Evolutionary conservation across 148 eudicot species (phyloP).

Genomic region (Camellia japonica): DNA sequence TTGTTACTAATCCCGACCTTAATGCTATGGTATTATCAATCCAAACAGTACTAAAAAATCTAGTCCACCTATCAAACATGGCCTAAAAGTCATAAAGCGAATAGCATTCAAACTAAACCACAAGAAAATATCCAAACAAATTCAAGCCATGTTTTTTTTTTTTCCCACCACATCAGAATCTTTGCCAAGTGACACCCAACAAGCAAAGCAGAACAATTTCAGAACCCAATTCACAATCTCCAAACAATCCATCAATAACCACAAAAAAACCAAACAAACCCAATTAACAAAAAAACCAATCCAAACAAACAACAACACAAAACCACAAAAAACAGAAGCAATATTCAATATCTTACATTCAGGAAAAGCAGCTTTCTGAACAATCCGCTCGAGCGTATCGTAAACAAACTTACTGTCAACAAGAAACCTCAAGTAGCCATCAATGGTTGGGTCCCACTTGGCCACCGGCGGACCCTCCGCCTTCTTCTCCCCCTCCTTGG

Average conservation of each 20-base stretch:
- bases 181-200: constrained; percentile 4
- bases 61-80: too few species aligned
- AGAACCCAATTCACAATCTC: background rate
- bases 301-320: background rate
- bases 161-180: background rate
- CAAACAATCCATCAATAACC: background rate
- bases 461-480: constrained; percentile 57
- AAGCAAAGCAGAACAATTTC: background rate
- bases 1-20: too few species aligned
- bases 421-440: constrained; percentile 87
- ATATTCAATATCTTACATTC: constrained; percentile 53
- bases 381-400: constrained; percentile 79
- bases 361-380: constrained; percentile 60
- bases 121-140: too few species aligned
- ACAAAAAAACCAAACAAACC: background rate
- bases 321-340: background rate
- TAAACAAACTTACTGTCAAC: constrained; percentile 90
- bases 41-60: too few species aligned
- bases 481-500: constrained; percentile 77
- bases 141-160: too few species aligned
- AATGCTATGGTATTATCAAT: too few species aligned
- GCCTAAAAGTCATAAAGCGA: too few species aligned
- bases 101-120: too few species aligned
- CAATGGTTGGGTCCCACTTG: constrained; percentile 79
- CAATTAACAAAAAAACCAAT: background rate